Conservation (phyloP, 768 basidiomycete genomes). For the Leucocoprinus sp. region DNA sequence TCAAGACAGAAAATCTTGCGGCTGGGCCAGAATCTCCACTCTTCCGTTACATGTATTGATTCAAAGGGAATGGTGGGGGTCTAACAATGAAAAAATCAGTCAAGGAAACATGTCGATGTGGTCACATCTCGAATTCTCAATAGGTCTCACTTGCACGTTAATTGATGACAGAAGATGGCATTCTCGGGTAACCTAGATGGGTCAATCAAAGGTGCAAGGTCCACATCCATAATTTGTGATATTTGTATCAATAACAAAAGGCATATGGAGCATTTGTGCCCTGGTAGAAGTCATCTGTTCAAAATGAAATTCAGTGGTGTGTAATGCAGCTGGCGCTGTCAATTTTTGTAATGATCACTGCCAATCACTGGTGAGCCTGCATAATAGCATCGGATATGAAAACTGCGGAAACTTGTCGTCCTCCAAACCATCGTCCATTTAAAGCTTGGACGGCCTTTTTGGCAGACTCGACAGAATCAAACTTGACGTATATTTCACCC, state of each 20-base stretch:
- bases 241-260: conserved; percentile 23
- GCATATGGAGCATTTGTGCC: conserved; percentile 21
- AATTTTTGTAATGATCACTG: conserved; percentile 2
- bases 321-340: background rate
- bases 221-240: conserved; percentile 22
- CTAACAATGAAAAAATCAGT: background rate
- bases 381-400: conserved; percentile 93
- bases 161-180: conserved; percentile 19
- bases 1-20: conserved; percentile 34
- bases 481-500: conserved; percentile 98
- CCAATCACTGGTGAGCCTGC: conserved; percentile 72
- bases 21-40: conserved; percentile 33
- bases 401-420: conserved; percentile 75
- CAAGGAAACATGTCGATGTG: background rate
- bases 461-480: conserved; percentile 69
- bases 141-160: background rate
- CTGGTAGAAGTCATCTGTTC: conserved; percentile 20
- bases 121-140: background rate
- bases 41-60: conserved; percentile 43
- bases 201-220: conserved; percentile 14
- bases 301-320: conserved; percentile 27
- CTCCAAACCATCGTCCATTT: conserved; percentile 96
- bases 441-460: conserved; percentile 82
- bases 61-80: background rate
- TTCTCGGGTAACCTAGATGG: conserved; percentile 26